Conservation (phyloP, 495 filamentous ascomycete species). For the Chaetomium fimeti region DNA sequence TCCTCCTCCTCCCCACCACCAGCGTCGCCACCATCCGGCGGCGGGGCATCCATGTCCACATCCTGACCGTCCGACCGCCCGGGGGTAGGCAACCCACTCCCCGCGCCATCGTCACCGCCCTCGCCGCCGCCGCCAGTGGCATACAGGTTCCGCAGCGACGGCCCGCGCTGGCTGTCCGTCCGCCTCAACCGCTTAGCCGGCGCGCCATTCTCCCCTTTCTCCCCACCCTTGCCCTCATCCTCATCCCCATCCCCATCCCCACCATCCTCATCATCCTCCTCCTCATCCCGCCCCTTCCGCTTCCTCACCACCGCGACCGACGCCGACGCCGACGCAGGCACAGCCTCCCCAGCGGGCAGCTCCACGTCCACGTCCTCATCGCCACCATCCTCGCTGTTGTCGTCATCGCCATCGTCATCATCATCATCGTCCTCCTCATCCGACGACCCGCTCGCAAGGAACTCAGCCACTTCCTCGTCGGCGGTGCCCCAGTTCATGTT, state of each 20-base stretch:
- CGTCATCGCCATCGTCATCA: slow-evolving; percentile 39
- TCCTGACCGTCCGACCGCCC: slow-evolving; percentile 48
- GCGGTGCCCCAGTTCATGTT: slow-evolving; percentile 60
- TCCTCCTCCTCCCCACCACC: slow-evolving; percentile 16
- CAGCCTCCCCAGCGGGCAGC: background rate
- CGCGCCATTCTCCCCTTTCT: slow-evolving; percentile 12
- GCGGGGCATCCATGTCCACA: slow-evolving; percentile 16
- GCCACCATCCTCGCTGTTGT: slow-evolving; percentile 21
- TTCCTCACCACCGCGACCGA: background rate
- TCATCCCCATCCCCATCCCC: slow-evolving; percentile 39
- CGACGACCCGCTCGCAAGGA: slow-evolving; percentile 51
- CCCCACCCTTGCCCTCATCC: slow-evolving; percentile 25
- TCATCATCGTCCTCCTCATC: slow-evolving; percentile 36
- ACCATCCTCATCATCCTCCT: slow-evolving; percentile 21
- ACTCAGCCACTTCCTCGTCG: slow-evolving; percentile 75
- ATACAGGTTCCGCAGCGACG: slow-evolving; percentile 33
- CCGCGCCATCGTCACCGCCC: slow-evolving; percentile 15
- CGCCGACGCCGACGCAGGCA: background rate
- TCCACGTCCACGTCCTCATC: background rate
- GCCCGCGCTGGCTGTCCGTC: slow-evolving; percentile 23
- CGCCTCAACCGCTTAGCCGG: slow-evolving; percentile 31
- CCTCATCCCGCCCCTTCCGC: background rate
- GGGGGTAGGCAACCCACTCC: slow-evolving; percentile 44
- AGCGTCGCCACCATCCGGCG: slow-evolving; percentile 30
- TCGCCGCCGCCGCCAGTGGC: slow-evolving; percentile 26